Evolutionary conservation across 2,329 filamentous ascomycete species (phyloP), one percentile per base, ranked within the genome.

Genomic region (Geosmithia flava): DNA sequence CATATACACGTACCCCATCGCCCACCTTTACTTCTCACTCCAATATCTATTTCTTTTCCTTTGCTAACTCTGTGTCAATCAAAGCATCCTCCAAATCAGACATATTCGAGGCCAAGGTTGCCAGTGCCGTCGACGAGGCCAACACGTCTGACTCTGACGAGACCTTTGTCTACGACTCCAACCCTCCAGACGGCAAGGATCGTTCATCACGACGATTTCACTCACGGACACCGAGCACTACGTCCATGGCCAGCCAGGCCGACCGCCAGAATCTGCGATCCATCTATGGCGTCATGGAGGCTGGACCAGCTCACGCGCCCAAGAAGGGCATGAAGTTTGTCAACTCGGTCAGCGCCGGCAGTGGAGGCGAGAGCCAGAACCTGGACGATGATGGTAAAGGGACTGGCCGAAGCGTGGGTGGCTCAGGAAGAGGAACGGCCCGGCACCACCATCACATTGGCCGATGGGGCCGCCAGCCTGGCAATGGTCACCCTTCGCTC

Each of bases 161-260:
- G 66, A 97, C 93, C 0, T 98, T 97, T 64, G 93, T 98, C 16
- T 98, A 98, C 67, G 93, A 98, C 65, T 97, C 93, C 23, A 98
- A 98, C 59, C 93, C 91, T 10, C 86, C 87, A 47, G 81, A 85
- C 54, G 65, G 61, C 46, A 72, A 69, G 45, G 78, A 82, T 48
- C 72, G 80, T 41, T 53, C 59, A 37, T 77, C 77, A n/a, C 78
- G 80, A 53, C 79, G 89, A 52, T 88, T 91, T 64, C 91, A 97
- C 66, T 97, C 91, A 19, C 81, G 93, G 53, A 98, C 93, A 1
- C 93, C 93, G 7, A 97, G 90, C 64, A 86, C 89, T 42, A 94
- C 91, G 3, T 97, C 91, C 6, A 81, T 84, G 76, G 74, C 65
- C 19, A 88, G 84, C 63, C 80, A 87, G 57, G 71, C 78, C 13